Conservation (phyloP, 352 stramenopile species). For the Phytophthora ramorum region DNA sequence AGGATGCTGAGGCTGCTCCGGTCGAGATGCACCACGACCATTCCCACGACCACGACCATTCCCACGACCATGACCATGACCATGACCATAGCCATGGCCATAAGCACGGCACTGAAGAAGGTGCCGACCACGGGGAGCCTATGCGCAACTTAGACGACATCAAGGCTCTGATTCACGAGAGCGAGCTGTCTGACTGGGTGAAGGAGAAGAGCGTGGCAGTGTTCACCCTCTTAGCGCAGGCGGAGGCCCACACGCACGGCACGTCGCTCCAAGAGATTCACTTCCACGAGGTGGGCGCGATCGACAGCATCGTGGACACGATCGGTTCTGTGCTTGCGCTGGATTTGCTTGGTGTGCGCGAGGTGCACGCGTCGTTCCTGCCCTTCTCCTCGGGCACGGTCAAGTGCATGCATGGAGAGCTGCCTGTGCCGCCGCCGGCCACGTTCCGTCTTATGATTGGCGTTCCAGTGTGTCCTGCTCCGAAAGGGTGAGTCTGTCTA, state of each 20-base stretch:
- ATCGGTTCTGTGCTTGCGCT: constrained; percentile 95
- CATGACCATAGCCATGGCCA: constrained; percentile 53
- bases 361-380: constrained; percentile 85
- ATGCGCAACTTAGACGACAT: constrained; percentile 95
- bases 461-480: constrained; percentile 93
- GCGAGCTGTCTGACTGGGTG: constrained; percentile 87
- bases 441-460: constrained; percentile 95
- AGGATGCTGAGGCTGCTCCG: constrained; percentile 4
- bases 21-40: constrained; percentile 36
- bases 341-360: constrained; percentile 90
- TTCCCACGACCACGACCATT: constrained; percentile 33
- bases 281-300: constrained; percentile 98
- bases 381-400: constrained; percentile 94
- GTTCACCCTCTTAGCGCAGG: constrained; percentile 93
- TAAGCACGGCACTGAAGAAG: constrained; percentile 33
- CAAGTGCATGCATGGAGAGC: constrained; percentile 94
- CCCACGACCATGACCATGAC: constrained; percentile 39
- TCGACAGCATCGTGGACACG: constrained; percentile 98
- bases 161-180: constrained; percentile 79
- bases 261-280: constrained; percentile 93
- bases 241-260: constrained; percentile 95
- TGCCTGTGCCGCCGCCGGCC: constrained; percentile 95
- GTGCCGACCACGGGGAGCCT: constrained; percentile 49
- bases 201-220: constrained; percentile 90
- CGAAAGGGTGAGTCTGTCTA: constrained; percentile 67